Conservation (phyloP, 805 yeast genomes). For the Pichia insulana region DNA sequence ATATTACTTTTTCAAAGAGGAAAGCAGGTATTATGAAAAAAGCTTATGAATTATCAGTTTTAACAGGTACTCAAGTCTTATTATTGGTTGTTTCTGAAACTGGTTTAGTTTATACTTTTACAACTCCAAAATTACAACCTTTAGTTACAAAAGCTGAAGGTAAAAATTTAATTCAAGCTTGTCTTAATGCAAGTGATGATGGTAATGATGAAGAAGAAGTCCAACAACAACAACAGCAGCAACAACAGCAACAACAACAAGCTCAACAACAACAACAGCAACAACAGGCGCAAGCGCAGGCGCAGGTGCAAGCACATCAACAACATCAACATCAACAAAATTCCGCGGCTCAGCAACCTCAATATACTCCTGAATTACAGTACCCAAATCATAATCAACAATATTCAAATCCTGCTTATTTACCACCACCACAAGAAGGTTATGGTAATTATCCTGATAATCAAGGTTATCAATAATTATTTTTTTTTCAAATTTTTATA, state of each 20-base stretch:
- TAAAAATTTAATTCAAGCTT: conserved; percentile 91
- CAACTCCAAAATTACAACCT: conserved; percentile 98
- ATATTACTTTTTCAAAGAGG: conserved; percentile 94
- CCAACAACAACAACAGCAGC: conserved; percentile 24
- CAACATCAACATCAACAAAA: conserved; percentile 21
- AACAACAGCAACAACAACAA: conserved; percentile 28
- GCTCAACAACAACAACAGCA: conserved; percentile 25
- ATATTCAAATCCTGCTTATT: conserved; percentile 4
- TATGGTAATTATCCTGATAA: conserved; percentile 12
- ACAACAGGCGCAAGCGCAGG: conserved; percentile 26
- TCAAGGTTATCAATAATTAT: conserved; percentile 11
- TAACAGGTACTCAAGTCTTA: conserved; percentile 95
- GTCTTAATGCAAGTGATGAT: conserved; percentile 94
- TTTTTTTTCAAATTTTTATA: background rate
- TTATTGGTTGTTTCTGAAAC: conserved; percentile 94
- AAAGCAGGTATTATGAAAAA: conserved; percentile 99
- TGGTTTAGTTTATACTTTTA: conserved; percentile 96
- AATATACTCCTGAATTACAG: conserved; percentile 18
- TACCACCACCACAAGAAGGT: conserved; percentile 5
- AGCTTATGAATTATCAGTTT: conserved; percentile 94
- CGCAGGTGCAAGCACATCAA: conserved; percentile 26
- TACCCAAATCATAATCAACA: conserved; percentile 6
- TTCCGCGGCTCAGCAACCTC: conserved; percentile 24
- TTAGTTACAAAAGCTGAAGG: conserved; percentile 97
- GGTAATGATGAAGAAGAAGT: conserved; percentile 54